Evolutionary conservation across 345 rosid genomes (phyloP).

Genomic region (Gynandropsis gynandra): DNA sequence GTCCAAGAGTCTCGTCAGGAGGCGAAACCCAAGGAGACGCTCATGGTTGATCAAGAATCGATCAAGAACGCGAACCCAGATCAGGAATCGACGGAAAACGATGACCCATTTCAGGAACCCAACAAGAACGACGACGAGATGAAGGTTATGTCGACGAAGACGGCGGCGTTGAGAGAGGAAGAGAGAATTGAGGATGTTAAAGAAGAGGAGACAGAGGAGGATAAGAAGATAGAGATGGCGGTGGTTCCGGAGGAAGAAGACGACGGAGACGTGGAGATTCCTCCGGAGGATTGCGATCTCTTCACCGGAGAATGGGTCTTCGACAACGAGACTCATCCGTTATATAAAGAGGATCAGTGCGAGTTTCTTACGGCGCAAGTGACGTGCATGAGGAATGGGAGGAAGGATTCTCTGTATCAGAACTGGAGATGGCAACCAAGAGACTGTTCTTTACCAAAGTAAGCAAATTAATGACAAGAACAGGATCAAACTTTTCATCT

Average conservation of each 20-base stretch:
- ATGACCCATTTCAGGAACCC: neutral
- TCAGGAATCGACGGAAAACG: slow-evolving; percentile 28
- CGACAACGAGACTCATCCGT: slow-evolving; percentile 54
- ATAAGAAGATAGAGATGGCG: neutral
- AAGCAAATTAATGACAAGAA: no score
- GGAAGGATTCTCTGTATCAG: slow-evolving; percentile 74
- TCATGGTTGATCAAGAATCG: neutral
- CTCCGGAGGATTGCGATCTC: slow-evolving; percentile 75
- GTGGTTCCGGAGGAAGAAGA: slow-evolving; percentile 27
- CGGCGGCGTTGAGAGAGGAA: slow-evolving; percentile 6
- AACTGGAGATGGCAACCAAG: slow-evolving; percentile 96
- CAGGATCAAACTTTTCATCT: neutral
- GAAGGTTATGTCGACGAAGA: neutral
- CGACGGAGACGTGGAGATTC: slow-evolving; percentile 52
- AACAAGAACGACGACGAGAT: slow-evolving; percentile 27
- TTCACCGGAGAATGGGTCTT: slow-evolving; percentile 79
- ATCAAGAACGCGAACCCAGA: slow-evolving; percentile 8
- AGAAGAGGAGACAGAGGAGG: slow-evolving; percentile 14
- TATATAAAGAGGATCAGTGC: slow-evolving; percentile 78
- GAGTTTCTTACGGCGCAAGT: slow-evolving; percentile 78
- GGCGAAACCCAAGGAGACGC: slow-evolving; percentile 4
- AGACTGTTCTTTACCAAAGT: slow-evolving; percentile 83
- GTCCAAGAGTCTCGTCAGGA: no score
- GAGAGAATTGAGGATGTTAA: slow-evolving; percentile 1
- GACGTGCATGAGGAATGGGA: slow-evolving; percentile 87